phyloP scores from a whole-genome alignment of 345 rosid genomes.

The Xanthoceras sorbifolium region DNA sequence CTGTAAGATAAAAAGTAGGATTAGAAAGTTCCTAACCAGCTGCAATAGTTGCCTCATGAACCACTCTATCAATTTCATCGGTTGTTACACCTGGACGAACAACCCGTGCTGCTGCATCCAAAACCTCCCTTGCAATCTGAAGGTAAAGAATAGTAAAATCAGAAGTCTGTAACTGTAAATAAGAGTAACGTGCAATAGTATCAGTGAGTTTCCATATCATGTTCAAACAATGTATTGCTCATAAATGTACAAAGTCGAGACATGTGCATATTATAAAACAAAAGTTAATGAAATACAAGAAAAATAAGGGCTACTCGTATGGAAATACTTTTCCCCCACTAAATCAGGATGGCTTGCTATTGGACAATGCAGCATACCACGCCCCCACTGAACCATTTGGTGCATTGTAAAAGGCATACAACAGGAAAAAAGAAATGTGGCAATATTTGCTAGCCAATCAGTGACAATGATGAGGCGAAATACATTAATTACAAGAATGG shows the following conservation, averaged over 20 bases:
- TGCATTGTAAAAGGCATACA: background rate
- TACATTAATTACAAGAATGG: background rate
- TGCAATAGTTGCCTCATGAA: conserved; percentile 84
- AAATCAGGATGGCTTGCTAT: background rate
- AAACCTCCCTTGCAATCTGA: conserved; percentile 83
- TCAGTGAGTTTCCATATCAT: background rate
- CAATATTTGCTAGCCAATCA: background rate
- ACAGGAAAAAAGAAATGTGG: background rate
- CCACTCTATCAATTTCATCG: conserved; percentile 93
- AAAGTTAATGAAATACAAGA: background rate
- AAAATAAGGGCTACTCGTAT: background rate
- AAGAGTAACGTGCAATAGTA: background rate
- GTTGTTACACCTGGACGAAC: conserved; percentile 90
- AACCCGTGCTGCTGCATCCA: conserved; percentile 86
- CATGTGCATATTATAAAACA: background rate
- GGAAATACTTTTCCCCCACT: background rate
- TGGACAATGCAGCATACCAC: background rate
- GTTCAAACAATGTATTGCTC: background rate
- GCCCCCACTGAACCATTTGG: background rate
- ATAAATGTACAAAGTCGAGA: background rate
- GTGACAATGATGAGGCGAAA: background rate
- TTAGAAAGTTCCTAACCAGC: conserved; percentile 52
- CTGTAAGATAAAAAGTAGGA: background rate
- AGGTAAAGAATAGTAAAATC: conserved; percentile 3
- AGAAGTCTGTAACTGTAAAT: background rate